Evolutionary conservation across 169 alveolate species (phyloP).

Genomic region (Cryptosporidium xiaoi): DNA sequence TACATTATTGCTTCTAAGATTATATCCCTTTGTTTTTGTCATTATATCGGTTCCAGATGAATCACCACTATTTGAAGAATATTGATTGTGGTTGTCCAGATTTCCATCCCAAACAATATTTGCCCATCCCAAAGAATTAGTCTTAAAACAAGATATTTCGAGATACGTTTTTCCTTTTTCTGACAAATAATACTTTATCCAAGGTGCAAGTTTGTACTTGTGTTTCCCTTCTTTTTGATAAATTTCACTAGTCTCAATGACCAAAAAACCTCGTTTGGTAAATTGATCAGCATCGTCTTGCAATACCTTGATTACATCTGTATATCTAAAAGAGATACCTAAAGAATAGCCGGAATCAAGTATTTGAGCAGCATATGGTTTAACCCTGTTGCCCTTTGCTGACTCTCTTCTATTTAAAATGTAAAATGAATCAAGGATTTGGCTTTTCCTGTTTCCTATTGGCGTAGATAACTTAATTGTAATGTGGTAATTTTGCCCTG

Average conservation of each 20-base stretch:
- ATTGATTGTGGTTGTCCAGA: background rate
- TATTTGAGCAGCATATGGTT: constrained; percentile 20
- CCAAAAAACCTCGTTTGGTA: constrained; percentile 51
- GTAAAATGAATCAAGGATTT: constrained; percentile 15
- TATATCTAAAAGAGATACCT: constrained; percentile 17
- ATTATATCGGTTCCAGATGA: too few species aligned
- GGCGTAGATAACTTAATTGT: constrained; percentile 46
- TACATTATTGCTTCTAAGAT: background rate
- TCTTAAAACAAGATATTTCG: constrained; percentile 17
- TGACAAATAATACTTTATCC: constrained; percentile 20
- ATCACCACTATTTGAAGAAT: too few species aligned
- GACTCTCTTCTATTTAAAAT: constrained; percentile 12
- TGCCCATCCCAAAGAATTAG: constrained; percentile 68
- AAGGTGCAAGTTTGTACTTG: constrained; percentile 43
- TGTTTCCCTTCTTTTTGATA: constrained; percentile 13
- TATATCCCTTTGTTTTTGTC: background rate
- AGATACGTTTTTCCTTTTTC: constrained; percentile 9
- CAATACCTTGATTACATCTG: constrained; percentile 15
- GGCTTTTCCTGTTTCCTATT: constrained; percentile 11
- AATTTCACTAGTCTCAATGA: constrained; percentile 21
- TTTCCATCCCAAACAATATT: constrained; percentile 54
- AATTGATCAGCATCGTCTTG: constrained; percentile 4
- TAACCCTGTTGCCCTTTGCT: background rate
- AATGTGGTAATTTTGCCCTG: constrained; percentile 76
- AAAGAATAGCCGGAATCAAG: constrained; percentile 52